A percentile compares a stretch with the other conserved stretches of the same genome.
These are phyloP conservation scores for Candida gorgasii DNA, from an alignment of 805 yeast species.

Conservation along the genomic window DNA sequence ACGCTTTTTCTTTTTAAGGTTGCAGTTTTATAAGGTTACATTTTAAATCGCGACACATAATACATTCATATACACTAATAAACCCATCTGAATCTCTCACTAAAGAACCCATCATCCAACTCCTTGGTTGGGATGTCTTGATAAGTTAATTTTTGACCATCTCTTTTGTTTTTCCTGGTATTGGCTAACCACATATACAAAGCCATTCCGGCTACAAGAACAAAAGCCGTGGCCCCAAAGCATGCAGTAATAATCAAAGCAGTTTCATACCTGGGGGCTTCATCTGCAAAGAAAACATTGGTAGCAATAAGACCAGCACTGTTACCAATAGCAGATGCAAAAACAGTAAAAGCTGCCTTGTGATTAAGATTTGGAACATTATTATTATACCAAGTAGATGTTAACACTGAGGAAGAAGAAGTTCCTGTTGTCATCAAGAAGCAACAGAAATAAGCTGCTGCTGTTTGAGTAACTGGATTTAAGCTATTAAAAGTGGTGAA, in stretches of 20 bases:
- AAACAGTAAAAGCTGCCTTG: slow-evolving; percentile 47
- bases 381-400: slow-evolving; percentile 53
- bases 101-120: slow-evolving; percentile 46
- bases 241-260: slow-evolving; percentile 35
- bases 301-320: slow-evolving; percentile 35
- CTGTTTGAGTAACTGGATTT: slow-evolving; percentile 37
- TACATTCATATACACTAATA: too few species aligned
- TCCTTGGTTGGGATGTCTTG: slow-evolving; percentile 44
- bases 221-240: slow-evolving; percentile 29
- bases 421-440: slow-evolving; percentile 52
- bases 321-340: slow-evolving; percentile 40
- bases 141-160: slow-evolving; percentile 39
- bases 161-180: slow-evolving; percentile 37
- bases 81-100: slow-evolving; percentile 51
- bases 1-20: too few species aligned
- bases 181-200: slow-evolving; percentile 45
- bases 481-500: slow-evolving; percentile 48
- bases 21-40: too few species aligned
- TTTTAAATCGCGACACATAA: too few species aligned
- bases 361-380: slow-evolving; percentile 48
- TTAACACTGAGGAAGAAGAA: slow-evolving; percentile 48
- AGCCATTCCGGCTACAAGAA: slow-evolving; percentile 25
- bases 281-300: slow-evolving; percentile 31
- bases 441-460: slow-evolving; percentile 44
- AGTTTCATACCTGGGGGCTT: slow-evolving; percentile 33